phyloP scores from a whole-genome alignment of 192 early-diverging fungal genomes.

The Coemansia sp. region DNA sequence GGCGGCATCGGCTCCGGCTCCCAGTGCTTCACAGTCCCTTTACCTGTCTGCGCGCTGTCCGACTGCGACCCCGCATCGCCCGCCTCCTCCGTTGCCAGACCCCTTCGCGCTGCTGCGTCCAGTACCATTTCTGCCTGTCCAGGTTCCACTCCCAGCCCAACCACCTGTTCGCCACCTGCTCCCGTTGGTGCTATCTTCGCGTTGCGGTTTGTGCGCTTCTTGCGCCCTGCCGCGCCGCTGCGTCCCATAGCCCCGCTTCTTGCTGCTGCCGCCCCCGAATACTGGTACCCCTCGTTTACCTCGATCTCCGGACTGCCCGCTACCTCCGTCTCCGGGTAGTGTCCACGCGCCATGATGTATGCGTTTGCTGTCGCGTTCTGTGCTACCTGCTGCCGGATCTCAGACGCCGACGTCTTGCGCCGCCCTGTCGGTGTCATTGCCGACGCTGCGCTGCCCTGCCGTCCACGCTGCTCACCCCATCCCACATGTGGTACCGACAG shows the following conservation, averaged over 20 bases:
- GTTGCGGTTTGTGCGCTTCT: conserved; percentile 35
- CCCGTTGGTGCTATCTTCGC: conserved; percentile 40
- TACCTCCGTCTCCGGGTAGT: conserved; percentile 46
- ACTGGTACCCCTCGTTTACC: conserved; percentile 32
- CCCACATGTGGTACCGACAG: conserved; percentile 21
- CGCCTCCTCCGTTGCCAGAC: conserved; percentile 23
- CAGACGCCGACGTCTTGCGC: conserved; percentile 48
- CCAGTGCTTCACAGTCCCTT: conserved; percentile 6
- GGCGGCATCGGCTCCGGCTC: conserved; percentile 26
- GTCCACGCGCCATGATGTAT: conserved; percentile 49
- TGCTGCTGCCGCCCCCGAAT: conserved; percentile 22
- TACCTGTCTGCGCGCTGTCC: conserved; percentile 20
- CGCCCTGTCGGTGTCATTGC: conserved; percentile 28
- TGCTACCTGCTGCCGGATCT: conserved; percentile 43
- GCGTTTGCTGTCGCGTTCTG: conserved; percentile 46
- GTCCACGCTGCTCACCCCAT: conserved; percentile 3
- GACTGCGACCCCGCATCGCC: conserved; percentile 40
- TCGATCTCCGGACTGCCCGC: conserved; percentile 40
- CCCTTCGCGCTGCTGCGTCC: conserved; percentile 20
- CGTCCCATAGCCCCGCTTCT: conserved; percentile 10
- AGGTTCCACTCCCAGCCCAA: conserved; percentile 46
- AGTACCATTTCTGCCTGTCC: conserved; percentile 36
- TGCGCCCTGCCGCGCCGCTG: conserved; percentile 12
- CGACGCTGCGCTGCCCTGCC: conserved; percentile 29
- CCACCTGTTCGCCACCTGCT: conserved; percentile 44